Evolutionary conservation across 139 green algal genomes (phyloP).

Genomic region (Cymbomonas tetramitiformis): DNA sequence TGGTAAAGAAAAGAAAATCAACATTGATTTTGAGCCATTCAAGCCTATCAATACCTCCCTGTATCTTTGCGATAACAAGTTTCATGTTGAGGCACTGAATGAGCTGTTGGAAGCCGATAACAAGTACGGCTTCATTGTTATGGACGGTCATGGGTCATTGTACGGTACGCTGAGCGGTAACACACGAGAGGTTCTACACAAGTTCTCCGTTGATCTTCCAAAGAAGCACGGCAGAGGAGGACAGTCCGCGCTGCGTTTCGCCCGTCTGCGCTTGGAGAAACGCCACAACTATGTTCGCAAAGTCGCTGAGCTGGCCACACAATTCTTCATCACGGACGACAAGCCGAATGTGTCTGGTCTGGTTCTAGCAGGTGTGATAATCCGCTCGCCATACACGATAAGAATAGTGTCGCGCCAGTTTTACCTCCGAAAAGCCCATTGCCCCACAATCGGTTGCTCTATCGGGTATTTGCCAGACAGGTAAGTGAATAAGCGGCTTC

Average conservation of each 20-base stretch:
- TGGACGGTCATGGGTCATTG: constrained; percentile 92
- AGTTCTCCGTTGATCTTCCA: constrained; percentile 90
- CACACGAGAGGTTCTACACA: constrained; percentile 82
- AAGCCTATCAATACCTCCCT: constrained; percentile 99
- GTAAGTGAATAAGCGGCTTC: no score
- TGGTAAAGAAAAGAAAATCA: constrained; percentile 96
- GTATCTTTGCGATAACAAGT: constrained; percentile 99
- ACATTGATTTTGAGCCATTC: constrained; percentile 99
- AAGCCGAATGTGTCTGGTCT: constrained; percentile 84
- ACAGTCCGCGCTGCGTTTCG: constrained; percentile 95
- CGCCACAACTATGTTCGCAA: constrained; percentile 98
- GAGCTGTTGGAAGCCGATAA: constrained; percentile 76
- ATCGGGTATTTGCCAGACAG: no score
- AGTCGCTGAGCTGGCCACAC: constrained; percentile 64
- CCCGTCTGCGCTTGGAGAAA: constrained; percentile 92
- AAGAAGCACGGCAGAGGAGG: constrained; percentile 92
- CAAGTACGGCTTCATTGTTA: constrained; percentile 98
- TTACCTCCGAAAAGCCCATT: no score
- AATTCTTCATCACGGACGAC: constrained; percentile 75
- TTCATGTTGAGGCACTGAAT: constrained; percentile 90
- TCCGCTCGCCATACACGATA: no score
- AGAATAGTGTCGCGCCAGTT: no score
- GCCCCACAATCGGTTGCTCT: no score
- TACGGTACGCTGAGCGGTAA: constrained; percentile 94
- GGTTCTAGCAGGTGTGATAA: constrained; percentile 79